Conservation (phyloP, 768 basidiomycete species). For the Erythrobasidium yunnanense region DNA sequence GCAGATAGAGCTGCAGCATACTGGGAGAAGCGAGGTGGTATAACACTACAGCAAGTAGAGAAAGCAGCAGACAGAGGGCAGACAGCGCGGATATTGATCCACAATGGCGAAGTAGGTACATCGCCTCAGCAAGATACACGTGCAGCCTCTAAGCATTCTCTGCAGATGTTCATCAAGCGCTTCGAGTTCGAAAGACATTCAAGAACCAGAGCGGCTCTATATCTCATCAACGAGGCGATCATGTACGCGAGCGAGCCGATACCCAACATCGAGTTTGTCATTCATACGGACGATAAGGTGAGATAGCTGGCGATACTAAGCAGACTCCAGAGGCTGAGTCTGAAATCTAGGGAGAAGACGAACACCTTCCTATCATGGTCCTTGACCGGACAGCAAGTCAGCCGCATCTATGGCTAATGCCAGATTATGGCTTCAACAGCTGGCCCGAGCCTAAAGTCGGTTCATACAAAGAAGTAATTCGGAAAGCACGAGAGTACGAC, state of each 20-base stretch:
- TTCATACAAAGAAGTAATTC: conserved; percentile 6
- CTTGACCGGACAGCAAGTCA: conserved; percentile 32
- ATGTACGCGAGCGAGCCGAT: conserved; percentile 9
- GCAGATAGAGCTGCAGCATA: conserved; percentile 10
- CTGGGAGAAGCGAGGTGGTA: conserved; percentile 10
- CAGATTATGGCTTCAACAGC: conserved; percentile 26
- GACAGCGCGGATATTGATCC: conserved; percentile 10
- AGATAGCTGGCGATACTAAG: too few species aligned
- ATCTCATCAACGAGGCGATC: conserved; percentile 16
- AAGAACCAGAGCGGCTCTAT: conserved; percentile 9
- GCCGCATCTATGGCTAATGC: conserved; percentile 38
- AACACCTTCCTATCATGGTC: conserved; percentile 32
- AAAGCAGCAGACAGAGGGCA: neutral
- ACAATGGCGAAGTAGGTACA: conserved; percentile 9
- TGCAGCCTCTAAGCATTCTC: neutral
- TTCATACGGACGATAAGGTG: conserved; percentile 17
- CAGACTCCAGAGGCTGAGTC: too few species aligned
- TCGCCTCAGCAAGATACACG: neutral
- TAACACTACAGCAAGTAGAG: conserved; percentile 3
- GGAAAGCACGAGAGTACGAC: conserved; percentile 22
- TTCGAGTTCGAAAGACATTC: conserved; percentile 18
- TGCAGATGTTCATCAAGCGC: conserved; percentile 14
- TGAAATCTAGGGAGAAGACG: neutral
- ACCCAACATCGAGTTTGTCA: conserved; percentile 14
- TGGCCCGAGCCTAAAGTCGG: conserved; percentile 25